Base-by-base conservation (phyloP, 2,329 filamentous ascomycete species). In the Ophiostoma ulmi region DNA sequence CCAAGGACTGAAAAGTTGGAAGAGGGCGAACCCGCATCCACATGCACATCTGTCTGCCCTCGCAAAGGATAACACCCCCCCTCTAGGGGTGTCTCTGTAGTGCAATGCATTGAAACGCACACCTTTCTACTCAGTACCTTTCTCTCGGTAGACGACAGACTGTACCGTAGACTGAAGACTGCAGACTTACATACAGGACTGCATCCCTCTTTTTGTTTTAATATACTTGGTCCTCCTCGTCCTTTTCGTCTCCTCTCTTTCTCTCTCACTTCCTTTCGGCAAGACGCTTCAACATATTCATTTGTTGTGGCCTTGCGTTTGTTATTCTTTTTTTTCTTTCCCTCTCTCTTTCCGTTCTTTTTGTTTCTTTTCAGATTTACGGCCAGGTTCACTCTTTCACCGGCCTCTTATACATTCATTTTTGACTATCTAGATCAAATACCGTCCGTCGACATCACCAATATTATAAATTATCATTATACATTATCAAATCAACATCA, bases 261-360 rank as follows among this genome's bases (percentile, higher is more conserved):
- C n/a, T 69, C 35, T 65, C 52, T 71, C 67, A 41, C 58, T 68
- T 14, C 13, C 39, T 61, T 14, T 26, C 52, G 52, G 52, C 52
- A 58, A 58, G 52, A 58, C 52, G 52, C 52, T 58, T 58, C 52
- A 58, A 58, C 52, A 58, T 58, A 26, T 58, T 26, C 52, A 58
- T 58, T 44, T 36, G 20, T 55, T 41, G 22, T 65, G 5, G 61
- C 26, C 17, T 69, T 58, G 20, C 44, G 17, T 41, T 66, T 55
- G 26, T 44, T 38, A 31, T 61, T 31, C 14, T 38, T 72, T n/a
- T 14, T 31, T 67, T 67, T 72, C 14, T 14, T 31, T 67, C 63
- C 38, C 5, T 63, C 22, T 39, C 22, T 65, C 35, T 66, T 44
- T 61, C 11, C 22, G n/a, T 17, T 65, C 22, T 66, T 44, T 22